phyloP scores from a whole-genome alignment of 441 rosid species.

The Macaranga tanarius region DNA sequence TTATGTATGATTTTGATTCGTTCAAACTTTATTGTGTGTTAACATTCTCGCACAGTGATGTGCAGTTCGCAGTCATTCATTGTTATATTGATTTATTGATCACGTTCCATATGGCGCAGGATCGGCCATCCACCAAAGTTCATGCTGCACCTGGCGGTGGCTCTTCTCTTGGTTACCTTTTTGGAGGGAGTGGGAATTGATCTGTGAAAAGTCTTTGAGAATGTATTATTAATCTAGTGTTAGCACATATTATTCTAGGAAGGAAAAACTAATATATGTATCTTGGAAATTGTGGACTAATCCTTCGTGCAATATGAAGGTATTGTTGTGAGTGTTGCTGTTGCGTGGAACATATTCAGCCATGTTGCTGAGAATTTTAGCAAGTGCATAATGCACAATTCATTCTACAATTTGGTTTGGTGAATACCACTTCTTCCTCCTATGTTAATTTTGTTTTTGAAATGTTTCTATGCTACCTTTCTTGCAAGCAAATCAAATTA shows the following conservation, averaged over 20 bases:
- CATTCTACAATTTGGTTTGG: not conserved
- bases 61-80: too few relatives aligned
- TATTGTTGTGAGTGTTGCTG: not conserved
- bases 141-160: constrained; percentile 76
- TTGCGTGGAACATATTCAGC: not conserved
- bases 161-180: constrained; percentile 65
- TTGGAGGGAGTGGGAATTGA: constrained; percentile 52
- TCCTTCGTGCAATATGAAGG: constrained; percentile 16
- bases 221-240: not conserved
- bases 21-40: not conserved
- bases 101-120: constrained; percentile 32
- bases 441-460: too few relatives aligned
- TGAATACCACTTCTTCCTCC: too few relatives aligned
- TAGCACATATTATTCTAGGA: not conserved
- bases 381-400: not conserved
- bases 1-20: not conserved
- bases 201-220: not conserved
- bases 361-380: not conserved
- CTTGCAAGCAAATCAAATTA: too few relatives aligned
- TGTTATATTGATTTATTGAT: not conserved
- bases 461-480: too few relatives aligned
- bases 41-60: not conserved
- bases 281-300: constrained; percentile 13
- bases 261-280: not conserved
- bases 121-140: constrained; percentile 71